These are phyloP conservation scores for Malus hybrid DNA, from an alignment of 331 rosid species.

Conservation along the genomic window DNA sequence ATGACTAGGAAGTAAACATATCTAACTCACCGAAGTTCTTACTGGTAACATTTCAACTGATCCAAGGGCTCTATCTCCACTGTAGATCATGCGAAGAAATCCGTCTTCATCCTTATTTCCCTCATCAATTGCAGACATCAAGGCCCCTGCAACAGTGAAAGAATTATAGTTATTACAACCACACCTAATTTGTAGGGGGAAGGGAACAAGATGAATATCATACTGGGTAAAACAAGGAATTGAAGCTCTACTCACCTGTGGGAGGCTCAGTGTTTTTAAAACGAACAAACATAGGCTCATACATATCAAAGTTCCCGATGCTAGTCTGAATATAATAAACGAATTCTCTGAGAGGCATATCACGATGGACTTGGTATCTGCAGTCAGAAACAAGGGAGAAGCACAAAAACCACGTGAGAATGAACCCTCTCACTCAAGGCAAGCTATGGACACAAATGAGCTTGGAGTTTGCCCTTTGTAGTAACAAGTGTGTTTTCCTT, in stretches of 20 bases:
- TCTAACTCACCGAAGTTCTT: too few relatives aligned
- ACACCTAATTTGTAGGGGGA: not conserved
- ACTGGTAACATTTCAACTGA: too few relatives aligned
- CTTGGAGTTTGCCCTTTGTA: too few relatives aligned
- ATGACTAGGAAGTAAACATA: too few relatives aligned
- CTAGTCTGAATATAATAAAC: conserved; percentile 68
- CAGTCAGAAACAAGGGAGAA: conserved; percentile 4
- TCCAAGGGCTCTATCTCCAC: conserved; percentile 30
- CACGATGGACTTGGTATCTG: conserved; percentile 80
- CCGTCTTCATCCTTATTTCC: conserved; percentile 79
- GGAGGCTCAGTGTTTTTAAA: conserved; percentile 70
- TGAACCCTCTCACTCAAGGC: not conserved
- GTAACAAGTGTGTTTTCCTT: too few relatives aligned
- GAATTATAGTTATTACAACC: not conserved
- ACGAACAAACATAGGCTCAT: conserved; percentile 72
- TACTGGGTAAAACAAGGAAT: not conserved
- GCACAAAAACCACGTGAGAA: not conserved
- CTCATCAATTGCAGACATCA: conserved; percentile 64
- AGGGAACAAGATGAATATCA: not conserved
- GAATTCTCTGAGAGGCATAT: conserved; percentile 66
- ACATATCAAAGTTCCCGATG: conserved; percentile 49
- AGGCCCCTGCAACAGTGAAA: conserved; percentile 40
- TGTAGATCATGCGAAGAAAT: conserved; percentile 81
- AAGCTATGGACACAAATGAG: not conserved
- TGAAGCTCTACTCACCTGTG: conserved; percentile 38